Conservation (phyloP, 495 filamentous ascomycete species). For the Podospora australis region DNA sequence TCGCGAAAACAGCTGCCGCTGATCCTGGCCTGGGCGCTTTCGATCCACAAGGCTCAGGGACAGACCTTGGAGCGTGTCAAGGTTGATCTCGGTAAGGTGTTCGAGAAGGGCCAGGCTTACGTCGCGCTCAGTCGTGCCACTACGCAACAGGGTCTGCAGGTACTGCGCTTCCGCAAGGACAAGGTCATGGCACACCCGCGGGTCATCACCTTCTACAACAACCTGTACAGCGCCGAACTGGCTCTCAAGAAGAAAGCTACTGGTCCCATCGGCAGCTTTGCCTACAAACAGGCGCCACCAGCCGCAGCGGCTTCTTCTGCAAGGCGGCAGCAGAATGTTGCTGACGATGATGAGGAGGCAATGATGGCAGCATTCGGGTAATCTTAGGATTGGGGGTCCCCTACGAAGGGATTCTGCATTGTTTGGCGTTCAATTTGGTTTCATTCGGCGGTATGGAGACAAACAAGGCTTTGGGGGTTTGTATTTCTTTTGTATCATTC, state of each 20-base stretch:
- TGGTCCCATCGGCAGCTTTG: constrained; percentile 25
- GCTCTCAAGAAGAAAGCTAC: constrained; percentile 25
- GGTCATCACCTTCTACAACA: constrained; percentile 77
- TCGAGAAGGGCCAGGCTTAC: constrained; percentile 91
- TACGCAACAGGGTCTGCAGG: constrained; percentile 79
- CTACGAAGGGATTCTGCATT: constrained; percentile 1
- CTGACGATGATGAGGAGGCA: constrained; percentile 35
- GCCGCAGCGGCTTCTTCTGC: background rate
- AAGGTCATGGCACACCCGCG: constrained; percentile 94
- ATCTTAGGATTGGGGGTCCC: background rate
- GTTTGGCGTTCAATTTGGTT: constrained; percentile 1
- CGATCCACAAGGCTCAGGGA: constrained; percentile 96
- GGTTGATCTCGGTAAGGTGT: constrained; percentile 84
- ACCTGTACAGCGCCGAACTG: constrained; percentile 57
- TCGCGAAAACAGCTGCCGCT: constrained; percentile 71
- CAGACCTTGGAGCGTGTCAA: constrained; percentile 94
- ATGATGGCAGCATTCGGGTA: constrained; percentile 32
- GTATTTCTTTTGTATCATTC: background rate
- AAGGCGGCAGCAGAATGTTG: constrained; percentile 2
- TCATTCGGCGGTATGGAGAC: constrained; percentile 2
- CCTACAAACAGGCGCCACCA: constrained; percentile 6
- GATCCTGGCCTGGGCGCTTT: constrained; percentile 93
- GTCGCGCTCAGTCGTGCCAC: constrained; percentile 82
- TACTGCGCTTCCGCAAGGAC: constrained; percentile 76
- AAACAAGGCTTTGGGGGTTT: background rate